Evolutionary conservation across 1,284 basidiomycete species (phyloP).

Genomic region (Termitomyces sp.): DNA sequence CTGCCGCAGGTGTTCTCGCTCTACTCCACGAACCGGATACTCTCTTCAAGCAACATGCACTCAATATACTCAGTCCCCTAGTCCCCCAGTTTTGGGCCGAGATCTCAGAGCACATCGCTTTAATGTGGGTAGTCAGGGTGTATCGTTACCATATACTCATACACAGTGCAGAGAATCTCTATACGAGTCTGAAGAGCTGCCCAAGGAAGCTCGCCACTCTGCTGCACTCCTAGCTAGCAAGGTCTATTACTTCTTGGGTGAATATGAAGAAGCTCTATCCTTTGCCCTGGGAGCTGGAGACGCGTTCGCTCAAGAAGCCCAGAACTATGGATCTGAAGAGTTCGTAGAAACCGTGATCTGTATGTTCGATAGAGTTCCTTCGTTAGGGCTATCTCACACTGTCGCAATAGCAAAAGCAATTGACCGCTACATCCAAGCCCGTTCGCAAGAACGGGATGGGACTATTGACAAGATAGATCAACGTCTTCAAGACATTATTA

Average conservation of each 20-base stretch:
- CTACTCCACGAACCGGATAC: slow-evolving; percentile 85
- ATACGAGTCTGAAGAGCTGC: slow-evolving; percentile 78
- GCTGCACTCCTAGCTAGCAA: slow-evolving; percentile 91
- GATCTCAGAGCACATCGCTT: slow-evolving; percentile 88
- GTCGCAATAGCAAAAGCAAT: slow-evolving; percentile 77
- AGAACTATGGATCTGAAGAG: slow-evolving; percentile 64
- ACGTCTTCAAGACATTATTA: slow-evolving; percentile 77
- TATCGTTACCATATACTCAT: slow-evolving; percentile 14
- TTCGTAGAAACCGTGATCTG: slow-evolving; percentile 93
- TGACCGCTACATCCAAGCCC: slow-evolving; percentile 77
- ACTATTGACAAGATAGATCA: slow-evolving; percentile 65
- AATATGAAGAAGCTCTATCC: slow-evolving; percentile 88
- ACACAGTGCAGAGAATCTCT: slow-evolving; percentile 68
- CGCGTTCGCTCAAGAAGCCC: slow-evolving; percentile 76
- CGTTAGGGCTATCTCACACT: slow-evolving; percentile 8
- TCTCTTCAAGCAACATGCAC: slow-evolving; percentile 84
- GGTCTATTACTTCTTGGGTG: slow-evolving; percentile 93
- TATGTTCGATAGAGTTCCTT: slow-evolving; percentile 39
- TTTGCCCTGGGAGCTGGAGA: slow-evolving; percentile 88
- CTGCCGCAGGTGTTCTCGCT: slow-evolving; percentile 85
- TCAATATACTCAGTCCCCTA: slow-evolving; percentile 75
- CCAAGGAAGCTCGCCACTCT: slow-evolving; percentile 66
- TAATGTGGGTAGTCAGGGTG: slow-evolving; percentile 61
- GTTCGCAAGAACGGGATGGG: slow-evolving; percentile 48
- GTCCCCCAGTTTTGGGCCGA: slow-evolving; percentile 97